Evolutionary conservation across 139 green algal species (phyloP).

Genomic region (Tetraselmis striata): DNA sequence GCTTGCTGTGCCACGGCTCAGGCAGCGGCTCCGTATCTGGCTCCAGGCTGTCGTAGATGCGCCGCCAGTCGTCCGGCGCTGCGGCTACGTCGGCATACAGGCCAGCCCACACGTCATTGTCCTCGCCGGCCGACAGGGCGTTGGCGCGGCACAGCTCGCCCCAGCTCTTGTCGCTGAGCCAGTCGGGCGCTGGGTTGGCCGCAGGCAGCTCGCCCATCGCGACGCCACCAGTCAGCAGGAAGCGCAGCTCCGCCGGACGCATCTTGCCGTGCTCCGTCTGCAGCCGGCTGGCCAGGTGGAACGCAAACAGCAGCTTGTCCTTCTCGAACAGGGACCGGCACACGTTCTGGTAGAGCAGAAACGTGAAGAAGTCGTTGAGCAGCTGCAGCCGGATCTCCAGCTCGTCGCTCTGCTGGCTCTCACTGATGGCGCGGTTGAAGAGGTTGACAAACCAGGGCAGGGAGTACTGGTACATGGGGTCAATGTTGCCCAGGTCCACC

Average conservation of each 20-base stretch:
- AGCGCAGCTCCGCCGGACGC: constrained; percentile 21
- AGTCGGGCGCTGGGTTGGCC: constrained; percentile 49
- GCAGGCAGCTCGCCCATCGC: constrained; percentile 44
- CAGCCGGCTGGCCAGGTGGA: background rate
- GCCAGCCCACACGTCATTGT: constrained; percentile 11
- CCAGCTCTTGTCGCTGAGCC: constrained; percentile 17
- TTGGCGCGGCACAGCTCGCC: background rate
- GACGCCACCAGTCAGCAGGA: constrained; percentile 38
- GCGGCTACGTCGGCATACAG: constrained; percentile 12
- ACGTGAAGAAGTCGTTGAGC: constrained; percentile 62
- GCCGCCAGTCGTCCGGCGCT: constrained; percentile 15
- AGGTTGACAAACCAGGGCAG: constrained; percentile 36
- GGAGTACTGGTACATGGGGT: constrained; percentile 70
- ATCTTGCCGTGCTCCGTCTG: constrained; percentile 11
- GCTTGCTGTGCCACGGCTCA: constrained; percentile 33
- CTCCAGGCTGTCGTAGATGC: constrained; percentile 31
- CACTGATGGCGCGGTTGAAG: constrained; percentile 36
- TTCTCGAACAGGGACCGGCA: background rate
- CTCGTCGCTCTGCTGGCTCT: constrained; percentile 39
- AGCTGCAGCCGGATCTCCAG: constrained; percentile 46
- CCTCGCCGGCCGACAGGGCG: background rate
- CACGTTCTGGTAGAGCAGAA: constrained; percentile 69
- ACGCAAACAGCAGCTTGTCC: constrained; percentile 15
- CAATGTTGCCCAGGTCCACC: constrained; percentile 54
- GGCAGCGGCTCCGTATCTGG: constrained; percentile 43